phyloP scores from a whole-genome alignment of 2,329 filamentous ascomycete species.

The Tolypocladium ovalisporum region DNA sequence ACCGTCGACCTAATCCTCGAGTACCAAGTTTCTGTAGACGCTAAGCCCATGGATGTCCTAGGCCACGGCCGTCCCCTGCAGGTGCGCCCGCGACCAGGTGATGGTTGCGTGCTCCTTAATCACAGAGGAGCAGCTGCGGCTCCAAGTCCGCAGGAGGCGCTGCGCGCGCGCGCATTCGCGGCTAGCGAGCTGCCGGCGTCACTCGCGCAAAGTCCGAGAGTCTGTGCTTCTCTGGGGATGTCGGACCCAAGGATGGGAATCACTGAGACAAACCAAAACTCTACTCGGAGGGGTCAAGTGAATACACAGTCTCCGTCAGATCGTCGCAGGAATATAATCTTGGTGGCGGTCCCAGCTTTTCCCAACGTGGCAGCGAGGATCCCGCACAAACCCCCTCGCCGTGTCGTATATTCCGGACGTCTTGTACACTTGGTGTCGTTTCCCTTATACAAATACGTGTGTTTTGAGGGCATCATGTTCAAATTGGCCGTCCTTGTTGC shows the following conservation, averaged over 20 bases:
- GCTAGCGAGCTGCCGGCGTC: background rate
- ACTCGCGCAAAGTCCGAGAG: background rate
- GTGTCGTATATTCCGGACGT: background rate
- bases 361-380: background rate
- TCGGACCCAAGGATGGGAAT: background rate
- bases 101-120: background rate
- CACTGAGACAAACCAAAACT: background rate
- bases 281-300: background rate
- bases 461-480: conserved; percentile 5
- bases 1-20: background rate
- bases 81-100: background rate
- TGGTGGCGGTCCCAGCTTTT: background rate
- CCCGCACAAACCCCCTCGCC: background rate
- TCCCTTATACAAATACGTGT: no score
- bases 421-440: background rate
- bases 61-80: background rate
- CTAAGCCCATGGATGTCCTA: background rate
- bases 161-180: background rate
- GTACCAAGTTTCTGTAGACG: background rate
- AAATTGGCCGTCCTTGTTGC: conserved; percentile 10
- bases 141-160: background rate
- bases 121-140: background rate
- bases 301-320: background rate
- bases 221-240: background rate
- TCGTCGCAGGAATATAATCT: background rate